Base-by-base conservation (phyloP, 306 rosid genomes). In the Lathyrus oleraceus region DNA sequence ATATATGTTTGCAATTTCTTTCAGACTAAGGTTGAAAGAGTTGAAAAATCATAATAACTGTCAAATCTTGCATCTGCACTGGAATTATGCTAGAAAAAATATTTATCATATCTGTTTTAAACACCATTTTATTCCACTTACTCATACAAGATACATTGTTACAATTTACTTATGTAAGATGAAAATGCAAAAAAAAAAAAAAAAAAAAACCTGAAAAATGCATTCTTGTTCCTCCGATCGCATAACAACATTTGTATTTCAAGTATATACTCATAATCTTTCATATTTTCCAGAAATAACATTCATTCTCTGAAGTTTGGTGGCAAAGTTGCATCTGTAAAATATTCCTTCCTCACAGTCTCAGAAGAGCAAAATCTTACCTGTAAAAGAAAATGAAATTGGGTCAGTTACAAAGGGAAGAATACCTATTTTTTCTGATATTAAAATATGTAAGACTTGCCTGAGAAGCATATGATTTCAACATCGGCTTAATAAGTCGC, bases 391-490 rank as follows among this genome's bases (percentile, higher is more conserved):
- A 73, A 70, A 49, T 61, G 25, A 74, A 60, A 69, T 61, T 13
- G 11, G 42, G n/a, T 21, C 35, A 54, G 20, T 38, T 59, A 6
- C 21, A 39, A 28, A 45, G 30, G 39, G 57, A 39, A 28, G 40
- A 40, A 28, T 39, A 15, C 60, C 10, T n/a, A 8, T 9, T 14
- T 38, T 73, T 53, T 47, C 65, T 56, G 15, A 73, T 9, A 49
- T 17, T 16, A 44, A 47, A 38, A 58, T 19, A 11, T 54, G 54
- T 49, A 69, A 36, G 52, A 48, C 87, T 69, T 87, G 91, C 99
- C 95, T 88, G 65, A 39, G 95, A 91, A 79, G 92, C 85, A 75
- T 94, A 88, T 19, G 95, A 86, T 70, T 88, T 94, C 65, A 94
- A 32, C 79, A 91, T 56, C 38, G 99, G 99, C 71, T 86, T 94